These are phyloP conservation scores for Auricularia cornea DNA, from an alignment of 768 basidiomycete genomes.

Conservation along the genomic window DNA sequence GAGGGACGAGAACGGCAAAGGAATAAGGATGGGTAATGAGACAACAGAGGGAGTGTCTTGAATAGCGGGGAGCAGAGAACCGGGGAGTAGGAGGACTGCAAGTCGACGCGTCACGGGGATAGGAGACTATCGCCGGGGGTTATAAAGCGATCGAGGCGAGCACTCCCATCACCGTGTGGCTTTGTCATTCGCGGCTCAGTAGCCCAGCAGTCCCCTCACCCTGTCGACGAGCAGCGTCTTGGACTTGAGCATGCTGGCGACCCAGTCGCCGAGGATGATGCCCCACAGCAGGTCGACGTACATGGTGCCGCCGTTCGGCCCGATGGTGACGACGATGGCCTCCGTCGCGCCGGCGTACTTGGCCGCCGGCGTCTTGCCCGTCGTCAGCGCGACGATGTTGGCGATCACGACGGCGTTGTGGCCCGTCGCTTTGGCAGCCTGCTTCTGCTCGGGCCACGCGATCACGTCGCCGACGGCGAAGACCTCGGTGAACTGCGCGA, in stretches of 20 bases:
- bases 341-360: slow-evolving; percentile 44
- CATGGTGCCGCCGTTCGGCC: slow-evolving; percentile 34
- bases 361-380: slow-evolving; percentile 27
- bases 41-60: no score
- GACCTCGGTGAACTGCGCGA: slow-evolving; percentile 41
- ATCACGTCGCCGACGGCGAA: slow-evolving; percentile 63
- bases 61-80: no score
- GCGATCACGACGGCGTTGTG: slow-evolving; percentile 39
- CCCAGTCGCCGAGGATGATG: slow-evolving; percentile 36
- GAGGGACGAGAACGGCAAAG: no score
- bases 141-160: no score
- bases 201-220: no score
- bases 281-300: slow-evolving; percentile 38
- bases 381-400: slow-evolving; percentile 42
- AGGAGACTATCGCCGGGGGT: no score
- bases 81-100: no score
- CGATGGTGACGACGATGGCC: slow-evolving; percentile 45
- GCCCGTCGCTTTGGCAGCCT: slow-evolving; percentile 34
- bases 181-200: no score
- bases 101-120: no score
- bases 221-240: background rate
- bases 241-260: slow-evolving; percentile 35
- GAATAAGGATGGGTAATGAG: no score
- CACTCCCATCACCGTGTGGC: no score
- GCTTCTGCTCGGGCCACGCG: slow-evolving; percentile 58